Evolutionary conservation across 2,329 filamentous ascomycete species (phyloP).

Genomic region (Didymella pomorum): DNA sequence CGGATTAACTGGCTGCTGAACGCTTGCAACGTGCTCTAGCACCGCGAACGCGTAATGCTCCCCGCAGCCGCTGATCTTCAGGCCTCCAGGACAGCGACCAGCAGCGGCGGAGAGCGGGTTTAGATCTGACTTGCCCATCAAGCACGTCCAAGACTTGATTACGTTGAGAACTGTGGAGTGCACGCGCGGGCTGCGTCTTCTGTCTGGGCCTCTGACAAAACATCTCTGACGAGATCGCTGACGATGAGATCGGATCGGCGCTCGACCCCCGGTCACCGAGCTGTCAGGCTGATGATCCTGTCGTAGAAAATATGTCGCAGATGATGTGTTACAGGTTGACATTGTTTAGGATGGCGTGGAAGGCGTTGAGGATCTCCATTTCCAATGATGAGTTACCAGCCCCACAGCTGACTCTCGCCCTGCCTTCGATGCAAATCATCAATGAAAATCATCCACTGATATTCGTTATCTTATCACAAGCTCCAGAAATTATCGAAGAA

Average conservation of each 20-base stretch:
- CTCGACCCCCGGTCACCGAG: background rate
- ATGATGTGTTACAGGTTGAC: background rate
- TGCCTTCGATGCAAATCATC: background rate
- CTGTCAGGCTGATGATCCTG: background rate
- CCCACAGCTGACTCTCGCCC: background rate
- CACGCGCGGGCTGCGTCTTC: background rate
- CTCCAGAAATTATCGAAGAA: background rate
- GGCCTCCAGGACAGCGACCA: conserved; percentile 1
- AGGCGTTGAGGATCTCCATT: background rate
- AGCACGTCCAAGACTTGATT: background rate
- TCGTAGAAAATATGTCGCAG: background rate
- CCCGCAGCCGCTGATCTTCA: conserved; percentile 16
- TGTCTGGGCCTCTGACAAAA: background rate
- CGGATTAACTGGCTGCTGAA: conserved; percentile 18
- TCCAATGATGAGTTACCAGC: background rate
- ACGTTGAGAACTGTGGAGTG: background rate
- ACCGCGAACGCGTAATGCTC: conserved; percentile 18
- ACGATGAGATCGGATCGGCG: conserved; percentile 10
- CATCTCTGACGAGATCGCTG: background rate
- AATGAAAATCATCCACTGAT: background rate
- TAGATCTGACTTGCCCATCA: background rate
- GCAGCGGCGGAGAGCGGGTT: no score
- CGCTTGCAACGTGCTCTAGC: conserved; percentile 19
- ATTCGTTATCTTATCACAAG: background rate
- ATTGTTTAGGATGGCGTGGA: no score